Evolutionary conservation across 176 grass and related monocot genomes (phyloP), one percentile per base, ranked within the genome.

Genomic region (Aegilops umbellulata): DNA sequence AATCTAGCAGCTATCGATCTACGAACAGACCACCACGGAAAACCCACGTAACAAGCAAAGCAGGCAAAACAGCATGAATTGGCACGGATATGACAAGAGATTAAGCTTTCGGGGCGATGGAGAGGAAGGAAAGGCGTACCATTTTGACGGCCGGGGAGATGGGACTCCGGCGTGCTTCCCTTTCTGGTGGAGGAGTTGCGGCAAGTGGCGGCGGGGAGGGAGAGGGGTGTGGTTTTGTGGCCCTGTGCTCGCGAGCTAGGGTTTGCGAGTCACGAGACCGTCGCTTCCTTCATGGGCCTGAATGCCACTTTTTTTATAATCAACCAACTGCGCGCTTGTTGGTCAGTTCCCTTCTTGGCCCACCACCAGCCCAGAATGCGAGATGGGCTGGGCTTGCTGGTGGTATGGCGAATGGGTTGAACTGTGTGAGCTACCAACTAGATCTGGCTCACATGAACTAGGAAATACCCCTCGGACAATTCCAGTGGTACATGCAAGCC

Each of bases 131-230:
- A 31, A n/a, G 34, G 22, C 76, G 11, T 84, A 91, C 89, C 89
- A 91, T 91, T 77, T 88, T 88, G 61, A 69, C 81, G 47, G 81
- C 49, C 27, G 66, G 36, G 51, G 78, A 41, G 32, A 38, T 62
- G 65, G 74, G 23, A 74, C 49, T 85, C 41, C 65, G 41, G 65
- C 36, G 73, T 35, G 58, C 80, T 84, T 76, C 68, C 47, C 69
- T 69, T 0, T 60, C 68, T 39, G 42, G 65, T 38, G 46, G 80
- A 79, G 74, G 78, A 57, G 74, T 13, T 67, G 81, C 34, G 63
- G 62, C 57, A 42, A 57, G 76, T 42, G 71, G 79, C 30, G 79
- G 88, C 65, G 79, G 64, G 0, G 51, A 44, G 76, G 44, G 19
- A 27, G 23, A 39, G 51, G 17, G 14, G 51, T 15, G 41, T 35